phyloP scores from a whole-genome alignment of 1,139 yeast species.

The Zygoascus meyerae region DNA sequence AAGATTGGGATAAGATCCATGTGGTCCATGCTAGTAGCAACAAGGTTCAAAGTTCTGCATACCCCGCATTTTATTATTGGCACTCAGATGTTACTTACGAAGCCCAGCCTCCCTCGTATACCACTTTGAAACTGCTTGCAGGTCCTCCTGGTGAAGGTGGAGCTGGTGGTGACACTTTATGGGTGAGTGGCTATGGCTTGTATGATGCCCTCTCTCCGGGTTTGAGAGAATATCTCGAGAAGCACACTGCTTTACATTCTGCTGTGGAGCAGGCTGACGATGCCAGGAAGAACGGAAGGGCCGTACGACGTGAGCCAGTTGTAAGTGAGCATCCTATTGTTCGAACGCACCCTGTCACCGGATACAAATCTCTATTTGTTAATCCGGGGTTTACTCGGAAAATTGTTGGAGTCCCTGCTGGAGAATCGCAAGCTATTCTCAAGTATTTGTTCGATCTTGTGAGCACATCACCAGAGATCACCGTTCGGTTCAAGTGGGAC shows the following conservation, averaged over 20 bases:
- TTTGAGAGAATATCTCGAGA: conserved; percentile 50
- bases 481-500: conserved; percentile 54
- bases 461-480: conserved; percentile 48
- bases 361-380: conserved; percentile 53
- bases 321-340: conserved; percentile 59
- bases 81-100: conserved; percentile 71
- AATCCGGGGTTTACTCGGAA: conserved; percentile 57
- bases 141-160: conserved; percentile 44
- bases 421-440: conserved; percentile 54
- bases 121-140: conserved; percentile 54
- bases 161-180: conserved; percentile 67
- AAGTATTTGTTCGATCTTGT: conserved; percentile 49
- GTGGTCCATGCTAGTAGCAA: conserved; percentile 41
- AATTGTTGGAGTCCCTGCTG: conserved; percentile 59
- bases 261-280: conserved; percentile 61
- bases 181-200: conserved; percentile 60
- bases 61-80: conserved; percentile 38
- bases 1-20: conserved; percentile 44
- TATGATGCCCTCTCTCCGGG: conserved; percentile 62
- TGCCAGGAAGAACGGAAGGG: conserved; percentile 49
- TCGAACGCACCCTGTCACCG: conserved; percentile 64
- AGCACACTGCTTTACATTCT: conserved; percentile 60
- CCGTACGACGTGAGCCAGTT: conserved; percentile 59
- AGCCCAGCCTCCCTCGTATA: conserved; percentile 61
- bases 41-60: conserved; percentile 27